These are phyloP conservation scores for Golubevia pallescens DNA, from an alignment of 1,284 basidiomycete species.

Conservation along the genomic window DNA sequence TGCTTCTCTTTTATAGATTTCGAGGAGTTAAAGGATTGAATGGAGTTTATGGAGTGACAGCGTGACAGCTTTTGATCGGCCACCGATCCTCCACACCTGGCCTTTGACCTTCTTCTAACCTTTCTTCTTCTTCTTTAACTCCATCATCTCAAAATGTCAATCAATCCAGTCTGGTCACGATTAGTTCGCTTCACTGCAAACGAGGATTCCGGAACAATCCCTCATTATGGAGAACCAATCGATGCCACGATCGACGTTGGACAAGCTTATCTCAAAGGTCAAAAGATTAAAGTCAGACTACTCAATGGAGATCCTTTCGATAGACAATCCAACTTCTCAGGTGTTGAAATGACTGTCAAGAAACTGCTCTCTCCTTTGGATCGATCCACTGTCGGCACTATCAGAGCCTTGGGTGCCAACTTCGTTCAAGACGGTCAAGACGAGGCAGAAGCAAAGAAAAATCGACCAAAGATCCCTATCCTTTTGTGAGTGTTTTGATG, in stretches of 20 bases:
- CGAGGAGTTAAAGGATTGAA: too few relatives aligned
- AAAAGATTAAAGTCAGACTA: slow-evolving; percentile 15
- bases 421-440: slow-evolving; percentile 27
- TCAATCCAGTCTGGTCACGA: slow-evolving; percentile 23
- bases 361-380: slow-evolving; percentile 26
- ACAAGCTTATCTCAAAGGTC: slow-evolving; percentile 17
- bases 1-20: too few relatives aligned
- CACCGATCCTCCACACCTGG: neutral
- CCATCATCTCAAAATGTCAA: neutral
- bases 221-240: slow-evolving; percentile 37
- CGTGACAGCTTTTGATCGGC: too few relatives aligned
- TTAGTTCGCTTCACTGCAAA: slow-evolving; percentile 42
- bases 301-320: slow-evolving; percentile 15
- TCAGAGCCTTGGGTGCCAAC: slow-evolving; percentile 32
- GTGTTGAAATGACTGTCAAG: slow-evolving; percentile 20
- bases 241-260: slow-evolving; percentile 26
- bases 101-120: neutral
- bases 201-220: slow-evolving; percentile 24
- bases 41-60: too few relatives aligned
- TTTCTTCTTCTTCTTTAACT: neutral
- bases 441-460: slow-evolving; percentile 14
- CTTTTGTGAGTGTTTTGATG: slow-evolving; percentile 15
- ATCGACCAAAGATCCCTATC: slow-evolving; percentile 32
- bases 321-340: neutral
- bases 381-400: slow-evolving; percentile 13